These are phyloP conservation scores for Cotoneaster glaucophyllus DNA, from an alignment of 306 rosid genomes.

Conservation along the genomic window DNA sequence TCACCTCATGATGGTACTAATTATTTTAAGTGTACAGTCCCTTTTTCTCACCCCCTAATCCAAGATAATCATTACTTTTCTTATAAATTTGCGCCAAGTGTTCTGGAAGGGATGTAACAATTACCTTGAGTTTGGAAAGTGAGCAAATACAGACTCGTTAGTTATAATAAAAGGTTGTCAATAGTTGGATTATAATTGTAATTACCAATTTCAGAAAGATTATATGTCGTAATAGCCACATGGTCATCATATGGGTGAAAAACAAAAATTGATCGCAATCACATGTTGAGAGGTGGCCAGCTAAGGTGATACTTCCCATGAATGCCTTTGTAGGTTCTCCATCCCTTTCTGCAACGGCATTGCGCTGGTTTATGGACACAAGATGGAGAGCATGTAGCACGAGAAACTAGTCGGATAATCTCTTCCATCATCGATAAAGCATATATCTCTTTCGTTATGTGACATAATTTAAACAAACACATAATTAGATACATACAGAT, in stretches of 20 bases:
- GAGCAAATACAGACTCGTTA: not conserved
- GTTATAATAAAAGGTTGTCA: constrained; percentile 18
- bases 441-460: not conserved
- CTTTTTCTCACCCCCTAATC: too few relatives aligned
- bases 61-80: too few relatives aligned
- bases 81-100: too few relatives aligned
- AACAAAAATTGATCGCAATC: constrained; percentile 27
- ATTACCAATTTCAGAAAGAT: constrained; percentile 18
- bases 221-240: not conserved
- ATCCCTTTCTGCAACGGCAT: constrained; percentile 27
- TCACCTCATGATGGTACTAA: too few relatives aligned
- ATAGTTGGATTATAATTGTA: constrained; percentile 37
- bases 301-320: constrained; percentile 21
- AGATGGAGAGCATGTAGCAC: constrained; percentile 5
- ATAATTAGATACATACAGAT: too few relatives aligned
- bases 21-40: too few relatives aligned
- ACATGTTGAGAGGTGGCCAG: constrained; percentile 45
- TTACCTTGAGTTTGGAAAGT: too few relatives aligned
- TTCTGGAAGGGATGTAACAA: too few relatives aligned
- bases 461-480: not conserved
- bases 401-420: not conserved
- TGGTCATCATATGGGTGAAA: constrained; percentile 11
- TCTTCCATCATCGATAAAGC: not conserved
- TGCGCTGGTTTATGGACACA: constrained; percentile 21
- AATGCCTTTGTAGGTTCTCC: constrained; percentile 37